A percentile compares a stretch with the other conserved stretches of the same genome.
Evolutionary conservation across 2,329 filamentous ascomycete species (phyloP).

Genomic region (Xylaria sp.): DNA sequence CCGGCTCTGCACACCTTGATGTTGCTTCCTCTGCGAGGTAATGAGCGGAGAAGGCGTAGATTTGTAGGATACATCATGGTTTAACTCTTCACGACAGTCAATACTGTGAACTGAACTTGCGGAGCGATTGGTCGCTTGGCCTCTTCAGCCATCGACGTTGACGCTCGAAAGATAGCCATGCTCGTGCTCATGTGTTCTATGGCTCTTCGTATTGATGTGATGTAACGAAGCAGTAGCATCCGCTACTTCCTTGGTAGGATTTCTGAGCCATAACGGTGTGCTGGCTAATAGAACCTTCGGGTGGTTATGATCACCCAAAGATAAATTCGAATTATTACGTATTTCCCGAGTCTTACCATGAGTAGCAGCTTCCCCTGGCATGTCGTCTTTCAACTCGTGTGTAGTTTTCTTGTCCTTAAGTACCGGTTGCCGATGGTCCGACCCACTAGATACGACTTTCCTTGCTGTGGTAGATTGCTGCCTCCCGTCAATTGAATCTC

Average conservation of each 20-base stretch:
- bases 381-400: neutral
- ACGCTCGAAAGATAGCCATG: slow-evolving; percentile 16
- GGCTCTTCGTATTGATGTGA: slow-evolving; percentile 30
- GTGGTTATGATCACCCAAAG: slow-evolving; percentile 2
- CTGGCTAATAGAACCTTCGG: slow-evolving; percentile 34
- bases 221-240: slow-evolving; percentile 33
- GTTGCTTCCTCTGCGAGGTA: neutral
- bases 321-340: neutral
- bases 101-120: neutral
- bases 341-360: neutral
- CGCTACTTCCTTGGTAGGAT: slow-evolving; percentile 35
- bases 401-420: neutral
- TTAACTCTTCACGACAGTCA: neutral
- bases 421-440: neutral
- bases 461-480: neutral
- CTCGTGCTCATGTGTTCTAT: slow-evolving; percentile 16
- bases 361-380: neutral
- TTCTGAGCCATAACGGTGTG: slow-evolving; percentile 40
- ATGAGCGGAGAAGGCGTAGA: neutral
- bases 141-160: neutral
- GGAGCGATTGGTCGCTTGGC: neutral
- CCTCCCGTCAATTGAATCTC: neutral
- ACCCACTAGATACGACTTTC: neutral
- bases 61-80: neutral
- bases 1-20: neutral